Evolutionary conservation across 2,329 filamentous ascomycete genomes (phyloP), one percentile per base, ranked within the genome.

Genomic region (Aureobasidium sp.): DNA sequence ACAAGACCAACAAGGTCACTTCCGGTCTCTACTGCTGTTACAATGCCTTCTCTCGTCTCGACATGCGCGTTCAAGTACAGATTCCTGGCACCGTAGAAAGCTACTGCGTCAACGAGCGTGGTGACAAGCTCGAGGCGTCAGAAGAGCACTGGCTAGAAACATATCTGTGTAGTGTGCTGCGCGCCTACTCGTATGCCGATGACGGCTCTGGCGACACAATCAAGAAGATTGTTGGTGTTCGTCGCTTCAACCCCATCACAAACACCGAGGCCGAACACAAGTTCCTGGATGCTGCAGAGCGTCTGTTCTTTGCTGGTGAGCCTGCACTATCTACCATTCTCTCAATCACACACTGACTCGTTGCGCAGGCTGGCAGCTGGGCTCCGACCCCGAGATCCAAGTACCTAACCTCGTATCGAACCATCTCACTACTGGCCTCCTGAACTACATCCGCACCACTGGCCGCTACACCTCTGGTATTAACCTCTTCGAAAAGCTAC

Each of bases 231-330:
- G 90, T 97, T 72, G 94, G 93, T n/a, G 91, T 97, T 56, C 84
- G 94, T 68, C 85, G 94, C 66, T 97, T 99, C 82, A 99, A 99
- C 72, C 94, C 94, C 1, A 90, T 99, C 64, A 97, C 91, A 52
- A 97, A 90, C 74, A 97, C 94, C n/a, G 94, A 99, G 75, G 91
- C 91, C 64, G 94, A 99, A 76, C 94, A 99, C 73, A 90, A 90
- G 67, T 99, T 99, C 73, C 80, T 99, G 46, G 89, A 96, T 70
- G 91, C 94, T 23, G 94, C 94, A 12, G 94, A 99, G 76, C 88
- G 89, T 70, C 81, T 99, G 36, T 99, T 99, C 77, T 97, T 97
- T 78, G 86, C 89, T 76, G 93, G 91, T 90, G 66, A 64, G 68
- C 62, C n/a, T 13, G 13, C 6, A 29, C 27, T 15, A 29, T 41